Percentiles rank a stretch among this genome's conserved stretches.
phyloP scores from a whole-genome alignment of 495 filamentous ascomycete genomes.

The Aspergillus affinis region DNA sequence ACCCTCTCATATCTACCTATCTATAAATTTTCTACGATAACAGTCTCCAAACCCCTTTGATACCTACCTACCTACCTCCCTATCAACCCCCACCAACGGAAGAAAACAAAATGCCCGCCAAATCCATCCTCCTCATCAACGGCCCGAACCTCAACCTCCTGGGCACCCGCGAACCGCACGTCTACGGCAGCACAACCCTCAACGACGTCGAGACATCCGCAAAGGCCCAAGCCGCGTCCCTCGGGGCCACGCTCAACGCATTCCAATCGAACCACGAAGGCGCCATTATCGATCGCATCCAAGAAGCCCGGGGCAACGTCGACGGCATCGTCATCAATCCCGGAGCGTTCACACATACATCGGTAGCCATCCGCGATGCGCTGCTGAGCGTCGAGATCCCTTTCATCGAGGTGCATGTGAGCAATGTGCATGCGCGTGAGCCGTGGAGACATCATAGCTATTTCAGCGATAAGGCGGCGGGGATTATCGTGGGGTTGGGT shows the following conservation, averaged over 20 bases:
- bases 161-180: constrained; percentile 67
- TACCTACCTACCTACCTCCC: background rate
- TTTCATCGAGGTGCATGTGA: constrained; percentile 71
- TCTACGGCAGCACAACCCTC: constrained; percentile 68
- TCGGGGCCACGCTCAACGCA: constrained; percentile 42
- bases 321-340: constrained; percentile 70
- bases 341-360: constrained; percentile 67
- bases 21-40: too few species aligned
- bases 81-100: background rate
- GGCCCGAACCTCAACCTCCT: constrained; percentile 81
- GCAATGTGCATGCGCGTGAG: constrained; percentile 67
- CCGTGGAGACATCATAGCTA: constrained; percentile 62
- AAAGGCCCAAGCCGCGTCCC: constrained; percentile 39
- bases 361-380: constrained; percentile 67
- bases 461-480: constrained; percentile 68
- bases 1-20: background rate
- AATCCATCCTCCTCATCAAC: constrained; percentile 71
- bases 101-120: constrained; percentile 9
- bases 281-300: constrained; percentile 60
- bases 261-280: constrained; percentile 72
- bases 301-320: constrained; percentile 49
- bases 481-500: constrained; percentile 66
- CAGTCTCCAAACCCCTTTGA: background rate
- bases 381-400: constrained; percentile 62
- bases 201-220: constrained; percentile 51